These are phyloP conservation scores for Posidonia australis DNA, from an alignment of 106 monocot genomes.

Conservation along the genomic window DNA sequence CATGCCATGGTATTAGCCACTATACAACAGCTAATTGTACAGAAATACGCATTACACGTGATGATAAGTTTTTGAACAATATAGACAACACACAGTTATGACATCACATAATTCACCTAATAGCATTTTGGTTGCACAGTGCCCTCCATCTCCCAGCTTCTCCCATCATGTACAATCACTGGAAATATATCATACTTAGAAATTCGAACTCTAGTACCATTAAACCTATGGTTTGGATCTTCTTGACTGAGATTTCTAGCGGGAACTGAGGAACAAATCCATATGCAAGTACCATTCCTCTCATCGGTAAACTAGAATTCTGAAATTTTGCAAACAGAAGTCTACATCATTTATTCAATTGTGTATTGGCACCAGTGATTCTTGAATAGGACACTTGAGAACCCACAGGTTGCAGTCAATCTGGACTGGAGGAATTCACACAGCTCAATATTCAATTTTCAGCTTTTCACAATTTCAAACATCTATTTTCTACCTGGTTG, in stretches of 20 bases:
- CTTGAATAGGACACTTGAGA: too few relatives aligned
- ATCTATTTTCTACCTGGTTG: constrained; percentile 37
- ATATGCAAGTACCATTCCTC: too few relatives aligned
- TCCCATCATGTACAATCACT: background rate
- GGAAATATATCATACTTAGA: too few relatives aligned
- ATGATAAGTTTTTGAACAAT: constrained; percentile 1
- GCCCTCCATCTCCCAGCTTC: background rate
- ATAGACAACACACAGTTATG: background rate
- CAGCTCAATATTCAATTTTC: background rate
- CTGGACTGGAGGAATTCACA: background rate
- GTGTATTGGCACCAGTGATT: too few relatives aligned
- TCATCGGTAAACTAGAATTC: too few relatives aligned
- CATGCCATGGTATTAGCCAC: background rate
- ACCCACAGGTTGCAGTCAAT: too few relatives aligned
- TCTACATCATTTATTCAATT: too few relatives aligned
- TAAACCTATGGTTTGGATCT: too few relatives aligned
- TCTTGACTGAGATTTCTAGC: too few relatives aligned
- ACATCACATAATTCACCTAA: background rate
- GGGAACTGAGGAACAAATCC: too few relatives aligned
- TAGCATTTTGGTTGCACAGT: background rate
- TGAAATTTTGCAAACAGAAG: background rate
- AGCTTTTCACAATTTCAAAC: background rate
- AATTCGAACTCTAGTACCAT: too few relatives aligned
- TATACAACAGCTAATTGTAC: constrained; percentile 7
- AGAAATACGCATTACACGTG: background rate